Base-by-base conservation (phyloP, 2,329 filamentous ascomycete species). In the Gremmenia infestans region DNA sequence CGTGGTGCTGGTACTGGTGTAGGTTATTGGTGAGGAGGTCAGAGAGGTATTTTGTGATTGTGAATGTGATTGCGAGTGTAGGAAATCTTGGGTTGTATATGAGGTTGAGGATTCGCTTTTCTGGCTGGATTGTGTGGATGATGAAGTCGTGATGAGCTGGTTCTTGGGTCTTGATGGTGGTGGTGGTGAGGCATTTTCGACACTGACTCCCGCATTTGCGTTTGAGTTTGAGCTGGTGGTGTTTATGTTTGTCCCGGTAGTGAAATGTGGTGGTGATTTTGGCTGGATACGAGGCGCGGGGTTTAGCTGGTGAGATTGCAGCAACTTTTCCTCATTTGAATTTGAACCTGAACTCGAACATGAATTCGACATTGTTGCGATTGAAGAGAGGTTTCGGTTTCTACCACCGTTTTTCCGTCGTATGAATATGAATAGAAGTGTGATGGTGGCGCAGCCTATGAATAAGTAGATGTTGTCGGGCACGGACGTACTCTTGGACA, bases 401-500 rank as follows among this genome's bases (percentile, higher is more conserved):
- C 23, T 25, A 25, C 14, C 3, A n/a, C 7, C 7, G 17, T 3
- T 9, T 43, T 43, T 43, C 15, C 40, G 14, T 15, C 40, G 40
- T 5, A 43, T 15, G 17, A 14, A 11, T 17, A 43, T 9, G 22
- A 15, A 43, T 5, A 43, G 40, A 15, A 43, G 40, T 5, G 40
- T 17, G 40, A 43, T 7, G 23, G 23, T 3, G 15, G 40, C 40
- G 40, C 40, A 43, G 3, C 22, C 35, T 37, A 40, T 25, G 39
- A 48, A 35, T 23, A 25, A 14, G 25, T 51, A 51, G 23, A 42
- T 42, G 49, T 14, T 12, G 8, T 25, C 23, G 23, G 36, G 11
- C 40, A n/a, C 19, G 35, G 17, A 39, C 35, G 35, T 17, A 6
- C 46, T 52, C 35, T 48, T 17, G 54, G 54, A 56, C 45, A 52